A percentile compares a stretch with the other conserved stretches of the same genome.
Conservation (phyloP, 768 basidiomycete genomes). For the Hygrophorus pudorinus region DNA sequence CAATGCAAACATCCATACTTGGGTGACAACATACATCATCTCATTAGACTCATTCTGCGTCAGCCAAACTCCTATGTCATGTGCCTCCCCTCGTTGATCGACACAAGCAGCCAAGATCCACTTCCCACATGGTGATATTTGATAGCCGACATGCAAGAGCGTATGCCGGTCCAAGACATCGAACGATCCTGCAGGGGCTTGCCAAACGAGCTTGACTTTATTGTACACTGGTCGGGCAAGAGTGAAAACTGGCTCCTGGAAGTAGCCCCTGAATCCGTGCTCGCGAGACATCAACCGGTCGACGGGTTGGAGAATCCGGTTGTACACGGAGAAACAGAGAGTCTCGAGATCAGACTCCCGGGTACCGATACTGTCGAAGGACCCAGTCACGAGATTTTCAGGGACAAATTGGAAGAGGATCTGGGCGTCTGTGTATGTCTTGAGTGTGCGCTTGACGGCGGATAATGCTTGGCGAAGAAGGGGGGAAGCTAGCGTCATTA, state of each 20-base stretch:
- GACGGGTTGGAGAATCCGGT: slow-evolving; percentile 53
- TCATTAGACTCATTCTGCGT: slow-evolving; percentile 21
- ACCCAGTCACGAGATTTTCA: slow-evolving; percentile 43
- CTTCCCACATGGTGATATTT: slow-evolving; percentile 51
- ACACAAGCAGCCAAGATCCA: slow-evolving; percentile 72
- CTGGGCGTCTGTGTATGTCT: slow-evolving; percentile 35
- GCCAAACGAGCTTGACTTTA: slow-evolving; percentile 20
- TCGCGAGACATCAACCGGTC: slow-evolving; percentile 51
- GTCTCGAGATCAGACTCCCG: slow-evolving; percentile 34
- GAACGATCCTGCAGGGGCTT: slow-evolving; percentile 26
- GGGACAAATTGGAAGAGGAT: slow-evolving; percentile 69
- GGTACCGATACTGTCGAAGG: slow-evolving; percentile 33
- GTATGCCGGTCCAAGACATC: slow-evolving; percentile 38
- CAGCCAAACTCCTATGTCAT: slow-evolving; percentile 60
- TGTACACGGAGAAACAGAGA: slow-evolving; percentile 59
- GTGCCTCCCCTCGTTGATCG: slow-evolving; percentile 71
- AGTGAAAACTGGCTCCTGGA: slow-evolving; percentile 58
- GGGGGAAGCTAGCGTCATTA: slow-evolving; percentile 56
- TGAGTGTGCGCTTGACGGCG: slow-evolving; percentile 46
- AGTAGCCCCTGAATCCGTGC: slow-evolving; percentile 31
- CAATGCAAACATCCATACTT: slow-evolving; percentile 63
- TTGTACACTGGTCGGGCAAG: slow-evolving; percentile 38
- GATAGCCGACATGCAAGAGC: slow-evolving; percentile 72
- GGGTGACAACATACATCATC: slow-evolving; percentile 42
- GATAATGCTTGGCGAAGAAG: slow-evolving; percentile 62